Evolutionary conservation across 2,329 filamentous ascomycete genomes (phyloP).

Genomic region (Cercospora beticola): DNA sequence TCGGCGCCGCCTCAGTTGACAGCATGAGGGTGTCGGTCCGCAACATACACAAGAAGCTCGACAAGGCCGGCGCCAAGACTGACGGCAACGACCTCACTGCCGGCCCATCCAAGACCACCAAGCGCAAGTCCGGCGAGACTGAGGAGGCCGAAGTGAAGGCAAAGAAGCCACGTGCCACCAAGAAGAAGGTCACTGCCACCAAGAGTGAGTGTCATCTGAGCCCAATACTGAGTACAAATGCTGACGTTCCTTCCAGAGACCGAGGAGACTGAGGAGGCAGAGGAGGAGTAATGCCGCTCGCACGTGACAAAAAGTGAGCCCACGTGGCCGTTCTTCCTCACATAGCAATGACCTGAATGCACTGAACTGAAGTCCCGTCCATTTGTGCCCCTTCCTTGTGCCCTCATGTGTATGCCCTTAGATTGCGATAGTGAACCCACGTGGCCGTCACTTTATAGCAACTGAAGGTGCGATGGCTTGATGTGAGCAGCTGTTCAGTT

Average conservation of each 20-base stretch:
- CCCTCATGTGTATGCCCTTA: neutral
- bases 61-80: conserved; percentile 27
- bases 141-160: conserved; percentile 37
- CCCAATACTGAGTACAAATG: neutral
- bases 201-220: neutral
- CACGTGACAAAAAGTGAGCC: neutral
- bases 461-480: neutral
- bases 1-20: conserved; percentile 28
- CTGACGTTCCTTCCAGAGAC: neutral
- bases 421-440: neutral
- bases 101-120: conserved; percentile 25
- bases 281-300: neutral
- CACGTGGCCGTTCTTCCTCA: neutral
- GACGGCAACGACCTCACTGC: conserved; percentile 9
- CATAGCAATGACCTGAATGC: neutral
- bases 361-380: neutral
- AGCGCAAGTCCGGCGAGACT: conserved; percentile 31
- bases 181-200: neutral
- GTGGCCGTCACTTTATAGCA: neutral
- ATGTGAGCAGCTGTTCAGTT: neutral
- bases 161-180: conserved; percentile 5
- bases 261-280: conserved; percentile 25
- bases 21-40: conserved; percentile 29
- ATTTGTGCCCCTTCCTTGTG: neutral
- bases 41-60: conserved; percentile 34